phyloP scores from a whole-genome alignment of 495 filamentous ascomycete genomes.

The Jackrogersella multiformis region DNA sequence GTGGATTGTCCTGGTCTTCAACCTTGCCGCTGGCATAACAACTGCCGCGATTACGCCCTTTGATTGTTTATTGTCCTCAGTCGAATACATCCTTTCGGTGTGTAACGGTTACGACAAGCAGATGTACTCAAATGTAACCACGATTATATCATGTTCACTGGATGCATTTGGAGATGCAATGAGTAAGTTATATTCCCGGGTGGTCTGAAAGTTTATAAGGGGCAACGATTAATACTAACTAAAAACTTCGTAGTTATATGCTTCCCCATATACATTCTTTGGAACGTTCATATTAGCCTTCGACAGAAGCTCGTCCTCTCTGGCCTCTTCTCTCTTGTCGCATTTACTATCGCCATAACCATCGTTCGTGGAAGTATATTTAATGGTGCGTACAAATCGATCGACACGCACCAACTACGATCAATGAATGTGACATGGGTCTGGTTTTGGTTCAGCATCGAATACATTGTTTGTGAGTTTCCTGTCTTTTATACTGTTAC shows the following conservation, averaged over 20 bases:
- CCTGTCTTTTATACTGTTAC: background rate
- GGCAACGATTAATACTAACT: background rate
- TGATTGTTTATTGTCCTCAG: background rate
- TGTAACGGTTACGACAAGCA: background rate
- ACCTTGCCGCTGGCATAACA: background rate
- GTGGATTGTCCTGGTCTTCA: conserved; percentile 37
- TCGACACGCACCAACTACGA: background rate
- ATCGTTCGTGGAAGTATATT: conserved; percentile 38
- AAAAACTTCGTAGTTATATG: conserved; percentile 28
- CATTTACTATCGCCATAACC: conserved; percentile 42
- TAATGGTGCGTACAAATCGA: background rate
- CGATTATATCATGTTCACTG: background rate
- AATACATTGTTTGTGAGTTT: conserved; percentile 32
- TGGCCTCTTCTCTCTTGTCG: conserved; percentile 41
- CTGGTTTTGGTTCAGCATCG: conserved; percentile 32
- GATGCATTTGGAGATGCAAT: background rate
- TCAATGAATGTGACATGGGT: conserved; percentile 12
- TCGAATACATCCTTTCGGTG: background rate
- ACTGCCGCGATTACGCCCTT: background rate
- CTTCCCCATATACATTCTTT: conserved; percentile 42
- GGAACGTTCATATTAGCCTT: conserved; percentile 28
- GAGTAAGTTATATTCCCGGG: background rate
- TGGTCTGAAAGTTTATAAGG: background rate
- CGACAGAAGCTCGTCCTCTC: conserved; percentile 41
- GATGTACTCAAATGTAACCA: background rate